Base-by-base conservation (phyloP, 1,139 yeast genomes). In the Pichia sp. region DNA sequence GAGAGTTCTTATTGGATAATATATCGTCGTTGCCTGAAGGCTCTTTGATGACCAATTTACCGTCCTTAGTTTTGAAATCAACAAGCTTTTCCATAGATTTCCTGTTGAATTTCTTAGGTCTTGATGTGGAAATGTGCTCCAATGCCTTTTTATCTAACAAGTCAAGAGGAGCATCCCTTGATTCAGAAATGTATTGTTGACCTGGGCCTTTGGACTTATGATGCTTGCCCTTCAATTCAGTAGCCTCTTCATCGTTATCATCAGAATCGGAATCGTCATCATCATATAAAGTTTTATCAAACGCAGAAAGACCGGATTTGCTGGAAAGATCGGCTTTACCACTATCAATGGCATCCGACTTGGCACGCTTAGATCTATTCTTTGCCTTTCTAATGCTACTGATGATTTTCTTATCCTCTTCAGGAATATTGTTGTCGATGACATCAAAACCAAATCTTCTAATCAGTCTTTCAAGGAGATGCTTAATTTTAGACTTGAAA, bases 401-500 rank as follows among this genome's bases (percentile, higher is more conserved):
- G 59, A 93, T 79, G 64, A 95, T 76, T 70, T 88, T 92, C 67
- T 75, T 77, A 67, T 95, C 98, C 55, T 85, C 92, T 68, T 84
- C 96, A 15, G 99, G 99, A 72, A 93, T 90, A 52, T 83, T 82
- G 52, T 75, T 75, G 67, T 87, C 96, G 55, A 93, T 80, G 42
- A 75, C 80, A 42, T 90, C 97, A 60, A 82, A 80, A 16, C 99
- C 97, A 67, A 89, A 90, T 66, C 90, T 85, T 70, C 99, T 82
- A 54, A 93, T 81, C 66, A 93, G 76, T 66, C 99, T 82, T 75
- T 93, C 99, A 59, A 93, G 76, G 58, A 93, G 87, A 67, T 93
- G 97, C 74, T 90, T 90, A 46, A 93, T 95, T 71, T 89, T 92
- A 32, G 90, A 81, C 69, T 89, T 90, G 78, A 95, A 92, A 67